Evolutionary conservation across 1,284 basidiomycete genomes (phyloP).

Genomic region (Schizopora paradoxa): DNA sequence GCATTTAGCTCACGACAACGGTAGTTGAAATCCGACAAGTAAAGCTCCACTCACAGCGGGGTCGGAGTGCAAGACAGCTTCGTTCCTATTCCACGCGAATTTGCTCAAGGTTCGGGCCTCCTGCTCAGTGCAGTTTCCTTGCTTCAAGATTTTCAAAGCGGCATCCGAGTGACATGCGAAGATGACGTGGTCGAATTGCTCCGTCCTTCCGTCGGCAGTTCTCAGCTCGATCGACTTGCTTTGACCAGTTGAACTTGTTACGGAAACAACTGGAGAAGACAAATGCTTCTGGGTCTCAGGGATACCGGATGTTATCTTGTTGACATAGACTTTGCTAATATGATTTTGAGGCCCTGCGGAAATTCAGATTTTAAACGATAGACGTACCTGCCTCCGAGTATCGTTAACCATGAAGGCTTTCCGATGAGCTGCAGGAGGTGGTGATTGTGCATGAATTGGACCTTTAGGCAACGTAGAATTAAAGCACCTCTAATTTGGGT

Average conservation of each 20-base stretch:
- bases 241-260: constrained; percentile 22
- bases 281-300: constrained; percentile 53
- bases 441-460: constrained; percentile 78
- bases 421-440: constrained; percentile 72
- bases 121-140: constrained; percentile 41
- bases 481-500: background rate
- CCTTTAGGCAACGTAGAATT: constrained; percentile 26
- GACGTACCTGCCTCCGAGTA: constrained; percentile 66
- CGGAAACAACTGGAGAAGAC: constrained; percentile 47
- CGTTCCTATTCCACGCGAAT: constrained; percentile 69
- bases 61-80: constrained; percentile 69
- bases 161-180: constrained; percentile 75
- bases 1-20: background rate
- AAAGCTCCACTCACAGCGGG: constrained; percentile 37
- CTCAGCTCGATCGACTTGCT: constrained; percentile 35
- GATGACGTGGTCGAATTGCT: constrained; percentile 69
- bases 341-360: background rate
- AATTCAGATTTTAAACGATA: background rate
- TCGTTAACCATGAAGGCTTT: constrained; percentile 74
- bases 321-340: constrained; percentile 57
- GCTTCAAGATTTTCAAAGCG: constrained; percentile 51
- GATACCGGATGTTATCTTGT: constrained; percentile 54
- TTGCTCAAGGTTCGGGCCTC: constrained; percentile 55
- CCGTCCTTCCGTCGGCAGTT: constrained; percentile 37
- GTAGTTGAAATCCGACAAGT: background rate